Base-by-base conservation (phyloP, 768 basidiomycete genomes). In the Lactarius tabidus region DNA sequence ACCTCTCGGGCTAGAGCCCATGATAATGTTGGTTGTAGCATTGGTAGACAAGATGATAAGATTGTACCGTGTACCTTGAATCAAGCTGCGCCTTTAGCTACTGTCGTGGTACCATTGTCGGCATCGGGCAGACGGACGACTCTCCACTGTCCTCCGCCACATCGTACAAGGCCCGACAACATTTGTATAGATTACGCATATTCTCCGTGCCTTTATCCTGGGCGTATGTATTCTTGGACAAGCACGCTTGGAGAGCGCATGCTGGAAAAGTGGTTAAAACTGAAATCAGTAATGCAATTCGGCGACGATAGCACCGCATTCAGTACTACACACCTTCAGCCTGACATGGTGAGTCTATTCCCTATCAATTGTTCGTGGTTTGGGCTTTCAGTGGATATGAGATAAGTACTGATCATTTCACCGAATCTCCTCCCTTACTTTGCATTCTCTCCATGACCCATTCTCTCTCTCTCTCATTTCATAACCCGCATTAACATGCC, bases 61-160 rank as follows among this genome's bases (percentile, higher is more conserved):
- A 41, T 6, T 48, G 45, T 48, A 48, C 12, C n/a, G 45, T 48
- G 23, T 23, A 12, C n/a, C 45, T n/a, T n/a, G n/a, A n/a, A n/a
- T 48, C 23, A 2, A 81, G 75, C 70, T 87, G 84, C 68, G 76
- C 77, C 69, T 82, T 84, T 38, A 89, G 69, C 89, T 88, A 90
- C 38, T 82, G 76, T 54, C 79, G 75, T 2, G n/a, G n/a, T 2
- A 89, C 78, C 6, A 84, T 83, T 36, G 65, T 74, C 28, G 76
- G 77, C 69, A 79, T 77, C 0, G 89, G 88, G 74, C 89, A 91
- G 0, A 86, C 85, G 0, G 85, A 85, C 4, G 86, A 85, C 63
- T 81, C 77, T 12, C 74, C 79, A 41, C 77, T 72, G 14, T 67
- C 75, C 1, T 75, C 75, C 5, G 76, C 77, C 28, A 67, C 59